A percentile compares a stretch with the other conserved stretches of the same genome.
Evolutionary conservation across 2,329 filamentous ascomycete species (phyloP).

Genomic region (Sordariomycetes sp.): DNA sequence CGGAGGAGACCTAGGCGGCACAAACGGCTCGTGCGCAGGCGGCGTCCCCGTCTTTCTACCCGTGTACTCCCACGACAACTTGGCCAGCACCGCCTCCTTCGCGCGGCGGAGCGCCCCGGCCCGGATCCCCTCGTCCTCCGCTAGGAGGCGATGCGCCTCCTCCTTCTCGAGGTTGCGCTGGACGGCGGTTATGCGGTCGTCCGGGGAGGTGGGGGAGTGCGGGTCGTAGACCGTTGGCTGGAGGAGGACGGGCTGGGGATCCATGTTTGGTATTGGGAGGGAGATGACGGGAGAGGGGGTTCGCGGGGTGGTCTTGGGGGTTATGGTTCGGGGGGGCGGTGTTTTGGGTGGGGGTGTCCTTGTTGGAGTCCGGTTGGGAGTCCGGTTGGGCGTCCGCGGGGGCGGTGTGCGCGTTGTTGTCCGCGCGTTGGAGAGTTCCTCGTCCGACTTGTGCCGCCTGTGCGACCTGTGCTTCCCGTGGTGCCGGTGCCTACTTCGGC

Average conservation of each 20-base stretch:
- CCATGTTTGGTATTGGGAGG: slow-evolving; percentile 33
- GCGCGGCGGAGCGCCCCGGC: slow-evolving; percentile 42
- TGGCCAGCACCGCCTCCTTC: slow-evolving; percentile 45
- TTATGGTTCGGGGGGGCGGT: slow-evolving; percentile 4
- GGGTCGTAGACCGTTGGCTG: slow-evolving; percentile 46
- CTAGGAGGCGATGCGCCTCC: slow-evolving; percentile 38
- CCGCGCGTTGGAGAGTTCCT: slow-evolving; percentile 1
- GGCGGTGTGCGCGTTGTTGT: not conserved
- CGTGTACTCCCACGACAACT: slow-evolving; percentile 43
- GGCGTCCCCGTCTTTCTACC: not conserved
- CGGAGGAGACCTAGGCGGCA: not conserved
- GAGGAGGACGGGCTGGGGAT: slow-evolving; percentile 35
- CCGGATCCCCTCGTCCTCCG: slow-evolving; percentile 42
- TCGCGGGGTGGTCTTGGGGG: slow-evolving; percentile 13
- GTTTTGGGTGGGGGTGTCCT: not conserved
- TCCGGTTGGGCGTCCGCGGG: slow-evolving; percentile 6
- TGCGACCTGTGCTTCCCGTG: slow-evolving; percentile 7
- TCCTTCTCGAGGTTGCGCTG: slow-evolving; percentile 46
- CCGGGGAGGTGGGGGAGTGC: slow-evolving; percentile 10
- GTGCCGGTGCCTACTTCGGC: slow-evolving; percentile 8
- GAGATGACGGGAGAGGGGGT: slow-evolving; percentile 26
- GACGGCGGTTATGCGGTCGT: slow-evolving; percentile 39
- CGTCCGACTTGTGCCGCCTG: slow-evolving; percentile 6
- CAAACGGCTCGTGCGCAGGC: not conserved
- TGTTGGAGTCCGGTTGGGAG: not conserved